Conservation (phyloP, 208 protist species). For the Herpetomonas tarakana region DNA sequence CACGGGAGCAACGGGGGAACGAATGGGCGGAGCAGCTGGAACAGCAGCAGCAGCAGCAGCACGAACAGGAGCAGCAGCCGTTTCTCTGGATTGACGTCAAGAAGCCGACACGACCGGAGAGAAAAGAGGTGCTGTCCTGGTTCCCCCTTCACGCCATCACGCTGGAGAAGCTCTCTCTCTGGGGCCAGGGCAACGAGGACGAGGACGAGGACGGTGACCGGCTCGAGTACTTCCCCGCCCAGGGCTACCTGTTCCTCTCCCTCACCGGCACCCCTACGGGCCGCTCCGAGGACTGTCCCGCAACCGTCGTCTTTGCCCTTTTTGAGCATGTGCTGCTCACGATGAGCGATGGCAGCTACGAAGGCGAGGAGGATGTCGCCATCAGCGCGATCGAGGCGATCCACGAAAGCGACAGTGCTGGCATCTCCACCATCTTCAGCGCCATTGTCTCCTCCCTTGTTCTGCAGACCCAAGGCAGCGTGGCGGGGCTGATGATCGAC, state of each 20-base stretch:
- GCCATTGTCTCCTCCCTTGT: constrained; percentile 53
- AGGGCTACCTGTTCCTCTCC: constrained; percentile 43
- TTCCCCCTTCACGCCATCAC: constrained; percentile 48
- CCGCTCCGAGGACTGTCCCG: background rate
- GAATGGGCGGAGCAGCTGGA: background rate
- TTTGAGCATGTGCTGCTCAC: constrained; percentile 31
- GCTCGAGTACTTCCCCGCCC: constrained; percentile 53
- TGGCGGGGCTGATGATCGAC: constrained; percentile 46
- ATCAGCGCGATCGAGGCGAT: constrained; percentile 15
- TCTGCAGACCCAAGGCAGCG: constrained; percentile 39
- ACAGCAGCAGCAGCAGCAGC: background rate
- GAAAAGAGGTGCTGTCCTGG: constrained; percentile 28
- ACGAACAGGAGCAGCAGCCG: background rate
- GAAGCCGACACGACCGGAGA: constrained; percentile 10
- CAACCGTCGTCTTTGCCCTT: constrained; percentile 12
- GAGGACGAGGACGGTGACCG: constrained; percentile 6
- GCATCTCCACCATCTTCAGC: constrained; percentile 50
- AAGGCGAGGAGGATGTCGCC: constrained; percentile 29
- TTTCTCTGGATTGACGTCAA: constrained; percentile 41
- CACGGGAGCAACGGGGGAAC: background rate
- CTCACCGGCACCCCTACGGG: constrained; percentile 15
- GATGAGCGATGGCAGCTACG: constrained; percentile 22
- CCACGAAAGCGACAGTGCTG: constrained; percentile 10
- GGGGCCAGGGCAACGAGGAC: background rate
- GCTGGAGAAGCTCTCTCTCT: constrained; percentile 13